Percentiles rank a stretch among this genome's conserved stretches.
phyloP scores from a whole-genome alignment of 2,329 filamentous ascomycete genomes.

The Nectriaceae sp. region DNA sequence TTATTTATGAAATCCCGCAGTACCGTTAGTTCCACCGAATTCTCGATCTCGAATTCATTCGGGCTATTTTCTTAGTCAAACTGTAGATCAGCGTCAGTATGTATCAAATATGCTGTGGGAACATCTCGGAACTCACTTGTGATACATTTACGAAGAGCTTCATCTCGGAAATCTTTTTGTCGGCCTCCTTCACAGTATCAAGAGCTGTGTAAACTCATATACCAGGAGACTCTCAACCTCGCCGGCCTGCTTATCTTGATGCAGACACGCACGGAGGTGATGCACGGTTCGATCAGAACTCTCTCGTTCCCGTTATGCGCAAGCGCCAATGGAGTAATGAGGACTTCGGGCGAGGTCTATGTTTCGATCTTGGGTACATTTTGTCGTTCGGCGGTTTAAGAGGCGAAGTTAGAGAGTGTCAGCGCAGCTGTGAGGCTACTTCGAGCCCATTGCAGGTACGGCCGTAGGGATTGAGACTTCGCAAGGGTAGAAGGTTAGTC shows the following conservation, averaged over 20 bases:
- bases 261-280: slow-evolving; percentile 96
- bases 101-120: no score
- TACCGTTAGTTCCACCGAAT: no score
- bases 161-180: slow-evolving; percentile 99
- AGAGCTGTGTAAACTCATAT: slow-evolving; percentile 96
- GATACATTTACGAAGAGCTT: slow-evolving; percentile 85
- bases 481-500: slow-evolving; percentile 20
- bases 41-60: no score
- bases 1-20: no score
- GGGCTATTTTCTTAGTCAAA: slow-evolving; percentile 34
- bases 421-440: slow-evolving; percentile 92
- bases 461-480: slow-evolving; percentile 93
- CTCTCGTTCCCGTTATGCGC: slow-evolving; percentile 96
- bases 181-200: slow-evolving; percentile 97
- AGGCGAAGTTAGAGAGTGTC: slow-evolving; percentile 89
- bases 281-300: slow-evolving; percentile 91
- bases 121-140: neutral
- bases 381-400: slow-evolving; percentile 92
- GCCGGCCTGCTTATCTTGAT: slow-evolving; percentile 99
- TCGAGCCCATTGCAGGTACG: slow-evolving; percentile 94
- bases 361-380: slow-evolving; percentile 98
- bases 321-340: slow-evolving; percentile 87
- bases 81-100: slow-evolving; percentile 21
- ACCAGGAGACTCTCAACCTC: slow-evolving; percentile 98
- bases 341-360: slow-evolving; percentile 86